Percentiles rank a stretch among this genome's conserved stretches.
Evolutionary conservation across 768 basidiomycete genomes (phyloP).

Genomic region (Hydnum rufescens): DNA sequence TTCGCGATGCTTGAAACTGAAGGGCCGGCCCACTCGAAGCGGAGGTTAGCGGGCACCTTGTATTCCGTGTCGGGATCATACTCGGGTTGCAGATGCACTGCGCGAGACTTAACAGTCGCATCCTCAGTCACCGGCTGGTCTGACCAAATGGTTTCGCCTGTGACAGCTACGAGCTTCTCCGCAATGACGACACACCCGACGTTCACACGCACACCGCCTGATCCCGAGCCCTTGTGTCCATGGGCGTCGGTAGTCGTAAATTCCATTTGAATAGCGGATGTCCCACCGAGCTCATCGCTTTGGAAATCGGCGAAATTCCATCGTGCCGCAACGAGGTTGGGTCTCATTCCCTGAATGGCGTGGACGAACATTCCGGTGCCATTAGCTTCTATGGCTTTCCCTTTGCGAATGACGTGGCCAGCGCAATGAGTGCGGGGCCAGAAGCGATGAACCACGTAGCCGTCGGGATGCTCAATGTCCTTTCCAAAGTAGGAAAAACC

Average conservation of each 20-base stretch:
- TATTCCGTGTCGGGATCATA: constrained; percentile 72
- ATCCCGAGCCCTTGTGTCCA: constrained; percentile 60
- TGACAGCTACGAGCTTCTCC: constrained; percentile 55
- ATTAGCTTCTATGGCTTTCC: constrained; percentile 33
- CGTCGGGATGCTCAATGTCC: constrained; percentile 47
- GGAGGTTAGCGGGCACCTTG: constrained; percentile 41
- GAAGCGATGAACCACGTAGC: constrained; percentile 80
- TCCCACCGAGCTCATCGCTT: constrained; percentile 46
- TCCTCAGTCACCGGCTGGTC: constrained; percentile 31
- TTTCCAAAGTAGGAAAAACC: constrained; percentile 78
- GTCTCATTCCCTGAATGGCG: constrained; percentile 96
- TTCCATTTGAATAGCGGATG: constrained; percentile 89
- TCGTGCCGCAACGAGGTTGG: constrained; percentile 72
- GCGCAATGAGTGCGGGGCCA: constrained; percentile 50
- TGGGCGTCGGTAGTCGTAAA: constrained; percentile 67
- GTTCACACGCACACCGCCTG: constrained; percentile 69
- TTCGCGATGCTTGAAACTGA: constrained; percentile 34
- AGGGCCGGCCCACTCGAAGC: constrained; percentile 61
- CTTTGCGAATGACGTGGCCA: constrained; percentile 50
- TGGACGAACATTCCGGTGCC: constrained; percentile 78
- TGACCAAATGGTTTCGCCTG: constrained; percentile 62
- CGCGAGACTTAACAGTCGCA: constrained; percentile 38
- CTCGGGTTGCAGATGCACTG: constrained; percentile 37
- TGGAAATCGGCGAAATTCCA: constrained; percentile 97
- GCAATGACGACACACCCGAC: constrained; percentile 70